Conservation (phyloP, 805 yeast genomes). For the Ogataea populi-albae region DNA sequence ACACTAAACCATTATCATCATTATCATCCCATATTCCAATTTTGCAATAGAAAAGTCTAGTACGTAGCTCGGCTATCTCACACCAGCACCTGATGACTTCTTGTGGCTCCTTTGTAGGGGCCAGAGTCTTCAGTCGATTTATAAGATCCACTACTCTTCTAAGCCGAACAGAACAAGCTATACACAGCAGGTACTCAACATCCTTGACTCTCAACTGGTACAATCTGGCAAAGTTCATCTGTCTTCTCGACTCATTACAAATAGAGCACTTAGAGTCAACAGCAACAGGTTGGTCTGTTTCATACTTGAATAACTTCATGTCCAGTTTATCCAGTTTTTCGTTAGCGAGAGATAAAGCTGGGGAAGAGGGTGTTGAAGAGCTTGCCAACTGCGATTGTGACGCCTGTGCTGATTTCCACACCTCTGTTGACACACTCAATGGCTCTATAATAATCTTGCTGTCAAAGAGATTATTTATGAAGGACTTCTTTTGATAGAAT, state of each 20-base stretch:
- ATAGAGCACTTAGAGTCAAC: slow-evolving; percentile 72
- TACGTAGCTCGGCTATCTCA: slow-evolving; percentile 60
- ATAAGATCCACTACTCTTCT: slow-evolving; percentile 82
- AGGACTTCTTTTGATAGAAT: slow-evolving; percentile 53
- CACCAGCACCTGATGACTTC: slow-evolving; percentile 59
- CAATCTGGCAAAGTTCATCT: slow-evolving; percentile 70
- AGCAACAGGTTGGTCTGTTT: slow-evolving; percentile 65
- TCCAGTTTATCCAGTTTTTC: slow-evolving; percentile 16
- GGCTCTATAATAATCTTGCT: slow-evolving; percentile 86
- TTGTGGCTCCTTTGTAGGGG: slow-evolving; percentile 13
- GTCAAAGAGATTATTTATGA: slow-evolving; percentile 68
- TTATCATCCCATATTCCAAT: slow-evolving; percentile 70
- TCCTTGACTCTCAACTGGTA: slow-evolving; percentile 53
- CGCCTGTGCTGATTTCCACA: slow-evolving; percentile 44
- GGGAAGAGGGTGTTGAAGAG: slow-evolving; percentile 13
- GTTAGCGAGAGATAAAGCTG: slow-evolving; percentile 13
- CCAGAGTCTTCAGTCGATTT: slow-evolving; percentile 60
- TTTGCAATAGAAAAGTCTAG: slow-evolving; percentile 79
- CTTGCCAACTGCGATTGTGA: slow-evolving; percentile 7
- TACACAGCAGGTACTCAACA: slow-evolving; percentile 67
- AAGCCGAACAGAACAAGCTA: slow-evolving; percentile 73
- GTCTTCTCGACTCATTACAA: slow-evolving; percentile 77
- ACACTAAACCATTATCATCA: slow-evolving; percentile 29
- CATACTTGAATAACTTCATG: slow-evolving; percentile 21
- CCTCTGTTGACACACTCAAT: slow-evolving; percentile 75